These are phyloP conservation scores for Chrysopogon serrulatus DNA, from an alignment of 176 grass and related monocot species.

Conservation along the genomic window DNA sequence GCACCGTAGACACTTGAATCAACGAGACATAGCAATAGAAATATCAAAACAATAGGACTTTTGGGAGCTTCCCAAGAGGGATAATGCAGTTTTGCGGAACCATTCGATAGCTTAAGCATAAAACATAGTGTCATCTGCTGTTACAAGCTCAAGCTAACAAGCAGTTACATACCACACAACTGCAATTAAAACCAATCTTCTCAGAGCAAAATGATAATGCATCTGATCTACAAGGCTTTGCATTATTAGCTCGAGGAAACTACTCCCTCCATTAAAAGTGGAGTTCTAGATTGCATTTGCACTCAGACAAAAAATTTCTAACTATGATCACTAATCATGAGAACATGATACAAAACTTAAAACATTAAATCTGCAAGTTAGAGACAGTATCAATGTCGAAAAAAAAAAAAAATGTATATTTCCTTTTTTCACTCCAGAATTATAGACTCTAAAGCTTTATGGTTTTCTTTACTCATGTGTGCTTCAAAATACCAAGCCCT, in stretches of 20 bases:
- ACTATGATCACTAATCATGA: not conserved
- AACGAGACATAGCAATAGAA: not conserved
- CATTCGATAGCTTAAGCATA: not conserved
- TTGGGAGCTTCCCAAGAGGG: not conserved
- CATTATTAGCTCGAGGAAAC: not conserved
- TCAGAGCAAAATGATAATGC: not conserved
- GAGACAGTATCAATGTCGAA: not conserved
- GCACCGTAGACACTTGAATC: not conserved
- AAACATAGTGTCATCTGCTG: not conserved
- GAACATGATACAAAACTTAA: not conserved
- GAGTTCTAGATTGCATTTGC: not conserved
- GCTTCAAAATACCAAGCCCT: not conserved
- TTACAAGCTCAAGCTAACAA: not conserved
- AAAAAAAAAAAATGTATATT: not conserved
- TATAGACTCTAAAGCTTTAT: not conserved
- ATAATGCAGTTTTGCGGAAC: not conserved
- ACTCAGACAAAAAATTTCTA: not conserved
- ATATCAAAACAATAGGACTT: not conserved
- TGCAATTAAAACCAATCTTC: not conserved
- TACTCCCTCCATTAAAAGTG: not conserved
- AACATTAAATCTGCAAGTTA: not conserved
- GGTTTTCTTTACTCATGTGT: slow-evolving; percentile 1
- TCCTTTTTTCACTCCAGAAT: not conserved
- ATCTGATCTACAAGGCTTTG: not conserved
- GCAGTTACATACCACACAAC: not conserved